A percentile compares a stretch with the other conserved stretches of the same genome.
Conservation (phyloP, 2,329 filamentous ascomycete species). For the Sphaerulina vaccinii region DNA sequence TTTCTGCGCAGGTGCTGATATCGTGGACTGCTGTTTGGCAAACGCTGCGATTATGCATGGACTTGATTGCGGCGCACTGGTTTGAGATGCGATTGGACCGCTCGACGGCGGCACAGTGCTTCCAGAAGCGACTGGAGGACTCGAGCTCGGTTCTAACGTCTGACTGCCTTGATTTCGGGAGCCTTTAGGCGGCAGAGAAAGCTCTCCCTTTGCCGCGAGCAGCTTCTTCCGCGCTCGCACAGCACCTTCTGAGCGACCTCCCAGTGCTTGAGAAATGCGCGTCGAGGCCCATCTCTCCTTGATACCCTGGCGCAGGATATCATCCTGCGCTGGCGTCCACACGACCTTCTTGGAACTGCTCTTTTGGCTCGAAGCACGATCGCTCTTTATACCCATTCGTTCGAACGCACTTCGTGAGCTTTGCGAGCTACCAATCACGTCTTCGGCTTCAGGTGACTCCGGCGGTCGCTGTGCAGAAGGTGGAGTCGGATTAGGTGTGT, state of each 20-base stretch:
- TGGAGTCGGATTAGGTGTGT: too few relatives aligned
- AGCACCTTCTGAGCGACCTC: not conserved
- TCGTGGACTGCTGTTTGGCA: not conserved
- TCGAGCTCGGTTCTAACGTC: not conserved
- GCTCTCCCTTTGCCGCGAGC: not conserved
- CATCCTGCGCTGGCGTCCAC: slow-evolving; percentile 13
- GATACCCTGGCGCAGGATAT: slow-evolving; percentile 12
- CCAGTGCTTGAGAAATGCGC: slow-evolving; percentile 4
- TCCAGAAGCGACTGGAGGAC: not conserved
- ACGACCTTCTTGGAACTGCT: not conserved
- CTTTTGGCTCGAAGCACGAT: not conserved
- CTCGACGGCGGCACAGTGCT: not conserved
- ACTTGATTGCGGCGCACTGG: not conserved
- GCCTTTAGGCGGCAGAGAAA: not conserved
- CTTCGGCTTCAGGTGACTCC: not conserved
- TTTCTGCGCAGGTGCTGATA: not conserved
- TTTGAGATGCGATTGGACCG: not conserved
- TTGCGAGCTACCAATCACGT: not conserved
- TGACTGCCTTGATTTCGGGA: not conserved
- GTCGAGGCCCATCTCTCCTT: not conserved
- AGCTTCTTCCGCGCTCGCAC: slow-evolving; percentile 1
- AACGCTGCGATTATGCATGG: not conserved
- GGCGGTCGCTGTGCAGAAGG: slow-evolving; percentile 10
- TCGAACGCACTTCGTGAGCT: not conserved
- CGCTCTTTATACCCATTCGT: not conserved